Evolutionary conservation across 1,284 basidiomycete species (phyloP), one percentile per base, ranked within the genome.

Genomic region (Pyrrhoderma lamaoense): DNA sequence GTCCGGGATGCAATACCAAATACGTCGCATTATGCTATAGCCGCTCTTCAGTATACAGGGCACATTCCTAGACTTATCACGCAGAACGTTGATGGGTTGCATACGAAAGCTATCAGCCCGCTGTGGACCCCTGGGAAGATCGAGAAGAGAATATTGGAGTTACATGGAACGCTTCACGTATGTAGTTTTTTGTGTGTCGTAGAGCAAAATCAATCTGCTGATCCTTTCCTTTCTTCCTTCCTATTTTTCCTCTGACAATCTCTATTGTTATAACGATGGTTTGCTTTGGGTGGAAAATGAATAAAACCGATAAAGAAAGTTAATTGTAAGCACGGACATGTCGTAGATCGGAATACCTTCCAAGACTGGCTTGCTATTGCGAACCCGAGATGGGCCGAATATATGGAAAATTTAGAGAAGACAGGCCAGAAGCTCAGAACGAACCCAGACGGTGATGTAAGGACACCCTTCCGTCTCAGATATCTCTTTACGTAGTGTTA

Each of bases 61-160:
- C 65, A 82, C 47, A 72, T 88, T 16, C 69, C 75, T 5, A 70
- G 71, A n/a, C 66, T 93, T 22, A 82, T 96, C 52, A 96, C 93
- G 0, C 92, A 95, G 65, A 95, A 94, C 60, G 92, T 96, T 5
- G 93, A 96, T 61, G 91, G 91, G 7, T 76, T 95, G 11, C 92
- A 94, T 62, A 81, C 82, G 46, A 91, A 91, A 68, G 86, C 82
- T 23, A 64, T 82, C 42, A 61, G 62, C 56, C 67, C 62, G 48
- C 60, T 68, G 18, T 71, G 65, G 67, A 62, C 67, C 51, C 59
- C 66, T n/a, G 46, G 61, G 4, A 63, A 57, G 37, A 64, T 74
- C 47, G 63, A 73, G 35, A 59, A 72, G 34, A 67, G 67, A 8
- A 83, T 93, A 47, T 70, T 95, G 25, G 91, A 95, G 64, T 74